Evolutionary conservation across 2,329 filamentous ascomycete species (phyloP), one percentile per base, ranked within the genome.

Genomic region (Fragosphaeria purpurea): DNA sequence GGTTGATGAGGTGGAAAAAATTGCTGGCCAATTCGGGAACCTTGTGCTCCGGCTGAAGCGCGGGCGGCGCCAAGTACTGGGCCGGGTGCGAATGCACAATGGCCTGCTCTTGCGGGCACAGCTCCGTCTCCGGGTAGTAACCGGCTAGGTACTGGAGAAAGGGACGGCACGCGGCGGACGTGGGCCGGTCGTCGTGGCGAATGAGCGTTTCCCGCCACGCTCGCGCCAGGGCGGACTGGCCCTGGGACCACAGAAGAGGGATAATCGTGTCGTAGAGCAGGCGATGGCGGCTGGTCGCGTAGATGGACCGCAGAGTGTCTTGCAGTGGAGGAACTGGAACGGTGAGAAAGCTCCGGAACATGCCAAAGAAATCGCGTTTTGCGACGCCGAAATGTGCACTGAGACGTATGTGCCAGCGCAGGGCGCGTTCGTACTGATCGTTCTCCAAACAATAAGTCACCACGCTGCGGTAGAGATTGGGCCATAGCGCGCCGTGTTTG

Each of bases 181-280:
- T 48, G 3, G 76, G 75, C 33, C 63, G 41, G 53, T 79, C 76
- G 13, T 64, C 61, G 44, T 67, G 64, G 2, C 56, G 53, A 35
- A 72, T 52, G 10, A 76, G 65, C 4, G 66, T 59, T 31, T 62
- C 62, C 41, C 76, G 70, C 77, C 77, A 80, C n/a, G 57, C 55
- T 8, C 61, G 63, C 6, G 76, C 76, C 12, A 72, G 54, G 3
- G 57, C 57, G 1, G 71, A 70, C 37, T 67, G 62, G 1, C 76
- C 76, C n/a, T 65, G 61, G 5, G 66, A 61, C 56, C 73, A 79
- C 2, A 80, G 63, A 47, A 70, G 61, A 4, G 77, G 74, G n/a
- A 80, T 67, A 7, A 80, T 50, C 22, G 64, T 61, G 55, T 79
- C 75, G 58, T 80, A 80, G 0, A 79, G 56, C 9, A 60, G 55